Base-by-base conservation (phyloP, 352 stramenopile genomes). In the Pythium angustatum region DNA sequence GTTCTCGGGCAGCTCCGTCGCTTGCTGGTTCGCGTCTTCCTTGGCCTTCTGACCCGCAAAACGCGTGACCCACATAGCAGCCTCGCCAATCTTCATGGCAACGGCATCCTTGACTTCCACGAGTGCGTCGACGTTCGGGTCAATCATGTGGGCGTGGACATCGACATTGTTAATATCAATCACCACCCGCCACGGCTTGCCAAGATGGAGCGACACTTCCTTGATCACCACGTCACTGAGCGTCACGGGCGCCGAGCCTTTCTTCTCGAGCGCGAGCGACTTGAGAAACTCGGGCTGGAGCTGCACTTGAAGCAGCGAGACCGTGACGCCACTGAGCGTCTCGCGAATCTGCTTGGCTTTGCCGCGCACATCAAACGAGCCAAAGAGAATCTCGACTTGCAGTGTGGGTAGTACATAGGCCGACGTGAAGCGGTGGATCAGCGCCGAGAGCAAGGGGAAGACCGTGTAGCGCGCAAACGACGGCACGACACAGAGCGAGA, bases 391-490 rank as follows among this genome's bases (percentile, higher is more conserved):
- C 55, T 71, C 68, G 55, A 75, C 59, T 33, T 72, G 47, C 2
- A 75, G 62, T 31, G 44, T 63, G 24, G 68, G 64, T 47, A 72
- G 45, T 48, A 75, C 55, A 58, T 75, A 75, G 44, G 55, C 38
- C 38, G 53, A 52, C 38, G 68, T 65, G 57, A 75, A 75, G 47
- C 48, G 56, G 53, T 72, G 56, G 38, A 75, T 64, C 43, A 75
- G 52, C 45, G 55, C 61, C 31, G 62, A 66, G 31, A 75, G 63
- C 36, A 75, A 27, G 17, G 68, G 68, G 33, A 75, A 75, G 10
- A 75, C 64, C 17, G 68, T 75, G 53, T 64, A 71, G 11, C 58
- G 60, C 36, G 57, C 68, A 45, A 75, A 70, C 33, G 68, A 65
- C 58, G 68, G 68, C 41, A 75, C 59, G 34, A 71, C 48, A 45